Evolutionary conservation across 2,329 filamentous ascomycete genomes (phyloP).

Genomic region (Xenosphaeropsis pyriputrescens): DNA sequence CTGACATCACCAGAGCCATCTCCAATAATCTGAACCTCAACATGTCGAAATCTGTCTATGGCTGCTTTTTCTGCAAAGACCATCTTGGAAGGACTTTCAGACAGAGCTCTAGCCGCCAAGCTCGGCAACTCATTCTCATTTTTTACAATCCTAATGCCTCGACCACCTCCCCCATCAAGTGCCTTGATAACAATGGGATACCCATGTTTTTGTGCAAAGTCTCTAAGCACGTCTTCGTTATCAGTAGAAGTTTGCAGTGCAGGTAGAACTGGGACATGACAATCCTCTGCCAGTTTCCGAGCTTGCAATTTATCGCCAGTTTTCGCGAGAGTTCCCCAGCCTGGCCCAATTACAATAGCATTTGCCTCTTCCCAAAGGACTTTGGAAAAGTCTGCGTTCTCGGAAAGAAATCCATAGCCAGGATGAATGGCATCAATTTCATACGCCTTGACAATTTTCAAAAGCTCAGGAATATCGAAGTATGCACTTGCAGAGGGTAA

Average conservation of each 20-base stretch:
- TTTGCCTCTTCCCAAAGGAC: constrained; percentile 53
- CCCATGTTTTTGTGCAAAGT: constrained; percentile 21
- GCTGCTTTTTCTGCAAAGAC: constrained; percentile 45
- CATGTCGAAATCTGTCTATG: constrained; percentile 45
- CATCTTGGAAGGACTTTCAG: constrained; percentile 39
- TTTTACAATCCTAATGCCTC: constrained; percentile 43
- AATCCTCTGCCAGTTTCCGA: constrained; percentile 50
- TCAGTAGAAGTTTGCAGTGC: constrained; percentile 54
- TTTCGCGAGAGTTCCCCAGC: constrained; percentile 17
- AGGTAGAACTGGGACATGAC: constrained; percentile 57
- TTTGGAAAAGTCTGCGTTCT: constrained; percentile 53
- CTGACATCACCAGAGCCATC: constrained; percentile 42
- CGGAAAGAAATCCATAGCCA: constrained; percentile 57
- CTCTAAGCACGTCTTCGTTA: constrained; percentile 41
- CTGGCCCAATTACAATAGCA: constrained; percentile 55
- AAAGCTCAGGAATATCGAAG: constrained; percentile 31
- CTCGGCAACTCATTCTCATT: constrained; percentile 32
- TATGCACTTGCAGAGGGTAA: constrained; percentile 35
- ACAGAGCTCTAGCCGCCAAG: constrained; percentile 40
- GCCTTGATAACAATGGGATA: constrained; percentile 43
- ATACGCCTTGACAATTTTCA: constrained; percentile 30
- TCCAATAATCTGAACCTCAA: constrained; percentile 55
- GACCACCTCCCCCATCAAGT: constrained; percentile 47
- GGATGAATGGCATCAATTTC: constrained; percentile 52
- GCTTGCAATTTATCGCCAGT: constrained; percentile 29